Conservation (phyloP, 1,284 basidiomycete species). For the Cryptococcus sp. region DNA sequence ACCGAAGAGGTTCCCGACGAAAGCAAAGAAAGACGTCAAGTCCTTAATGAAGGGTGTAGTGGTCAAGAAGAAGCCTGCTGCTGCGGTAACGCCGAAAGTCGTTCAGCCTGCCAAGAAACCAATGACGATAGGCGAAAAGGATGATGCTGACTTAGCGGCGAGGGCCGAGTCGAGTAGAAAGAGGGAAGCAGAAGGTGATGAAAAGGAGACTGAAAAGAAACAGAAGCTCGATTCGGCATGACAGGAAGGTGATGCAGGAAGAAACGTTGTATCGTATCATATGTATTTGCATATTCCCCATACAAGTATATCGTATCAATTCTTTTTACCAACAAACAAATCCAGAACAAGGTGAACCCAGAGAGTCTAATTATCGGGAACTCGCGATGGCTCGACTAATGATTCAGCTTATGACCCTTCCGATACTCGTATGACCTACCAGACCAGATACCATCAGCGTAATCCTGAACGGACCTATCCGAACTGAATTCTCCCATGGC, state of each 20-base stretch:
- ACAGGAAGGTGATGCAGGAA: no score
- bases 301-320: not conserved
- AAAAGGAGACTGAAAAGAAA: slow-evolving; percentile 14
- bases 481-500: slow-evolving; percentile 94
- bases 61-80: slow-evolving; percentile 42
- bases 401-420: slow-evolving; percentile 3
- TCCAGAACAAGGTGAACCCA: not conserved
- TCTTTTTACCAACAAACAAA: not conserved
- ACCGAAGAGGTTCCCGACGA: slow-evolving; percentile 20
- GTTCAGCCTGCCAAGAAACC: slow-evolving; percentile 6
- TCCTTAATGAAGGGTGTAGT: slow-evolving; percentile 47
- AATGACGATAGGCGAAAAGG: slow-evolving; percentile 4
- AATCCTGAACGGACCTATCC: slow-evolving; percentile 82
- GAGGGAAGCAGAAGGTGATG: slow-evolving; percentile 3
- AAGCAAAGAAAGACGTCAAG: slow-evolving; percentile 43
- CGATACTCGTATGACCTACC: not conserved
- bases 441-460: slow-evolving; percentile 56
- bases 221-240: slow-evolving; percentile 6
- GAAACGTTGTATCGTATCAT: slow-evolving; percentile 1
- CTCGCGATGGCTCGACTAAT: slow-evolving; percentile 25
- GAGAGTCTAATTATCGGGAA: slow-evolving; percentile 20
- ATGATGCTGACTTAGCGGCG: not conserved
- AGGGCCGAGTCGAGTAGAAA: not conserved
- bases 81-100: no score
- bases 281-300: not conserved